Percentiles rank a stretch among this genome's conserved stretches.
These are phyloP conservation scores for Pseudogymnoascus sp. DNA, from an alignment of 2,329 filamentous ascomycete species.

Conservation along the genomic window DNA sequence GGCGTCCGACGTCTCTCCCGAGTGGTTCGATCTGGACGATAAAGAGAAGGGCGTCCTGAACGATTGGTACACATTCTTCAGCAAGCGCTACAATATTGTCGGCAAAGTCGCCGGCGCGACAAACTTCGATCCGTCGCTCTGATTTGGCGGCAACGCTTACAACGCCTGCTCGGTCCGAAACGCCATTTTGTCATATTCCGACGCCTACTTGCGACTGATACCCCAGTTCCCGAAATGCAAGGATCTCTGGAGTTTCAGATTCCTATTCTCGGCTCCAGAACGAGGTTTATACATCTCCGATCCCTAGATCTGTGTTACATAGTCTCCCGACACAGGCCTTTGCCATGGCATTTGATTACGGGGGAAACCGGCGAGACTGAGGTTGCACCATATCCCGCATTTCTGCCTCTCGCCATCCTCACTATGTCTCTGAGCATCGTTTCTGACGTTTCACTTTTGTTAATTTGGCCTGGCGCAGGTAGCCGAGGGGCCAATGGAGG, in stretches of 20 bases:
- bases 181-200: not conserved
- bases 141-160: not conserved
- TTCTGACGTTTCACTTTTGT: not conserved
- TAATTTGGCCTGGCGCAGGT: not conserved
- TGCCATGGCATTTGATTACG: not conserved
- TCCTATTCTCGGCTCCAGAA: not conserved
- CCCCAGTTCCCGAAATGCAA: not conserved
- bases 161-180: not conserved
- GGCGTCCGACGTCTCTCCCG: constrained; percentile 70
- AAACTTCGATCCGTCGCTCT: constrained; percentile 37
- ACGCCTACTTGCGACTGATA: not conserved
- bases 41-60: constrained; percentile 79
- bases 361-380: not conserved
- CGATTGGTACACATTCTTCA: constrained; percentile 95
- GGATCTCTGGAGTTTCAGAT: not conserved
- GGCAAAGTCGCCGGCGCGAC: constrained; percentile 59
- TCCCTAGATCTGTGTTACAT: constrained; percentile 11
- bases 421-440: not conserved
- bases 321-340: not conserved
- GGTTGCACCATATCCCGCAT: not conserved
- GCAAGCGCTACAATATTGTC: constrained; percentile 90
- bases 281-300: not conserved
- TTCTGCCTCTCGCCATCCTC: not conserved
- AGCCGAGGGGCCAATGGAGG: not conserved
- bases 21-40: constrained; percentile 77